Evolutionary conservation across 2,329 filamentous ascomycete genomes (phyloP).

Genomic region (Penicillium sp.): DNA sequence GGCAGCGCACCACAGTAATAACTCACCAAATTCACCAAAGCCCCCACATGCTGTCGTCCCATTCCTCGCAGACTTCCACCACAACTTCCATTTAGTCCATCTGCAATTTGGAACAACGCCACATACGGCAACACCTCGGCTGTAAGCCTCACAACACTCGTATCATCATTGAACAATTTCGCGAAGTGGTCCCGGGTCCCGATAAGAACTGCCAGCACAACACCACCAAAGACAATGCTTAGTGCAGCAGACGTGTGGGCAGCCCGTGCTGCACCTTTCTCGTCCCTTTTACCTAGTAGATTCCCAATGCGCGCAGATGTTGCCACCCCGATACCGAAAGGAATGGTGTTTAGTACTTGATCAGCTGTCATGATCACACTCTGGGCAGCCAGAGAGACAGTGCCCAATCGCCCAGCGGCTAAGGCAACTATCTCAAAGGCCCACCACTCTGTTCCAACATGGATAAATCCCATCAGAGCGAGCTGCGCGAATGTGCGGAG

Average conservation of each 20-base stretch:
- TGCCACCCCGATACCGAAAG: slow-evolving; percentile 83
- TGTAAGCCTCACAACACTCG: slow-evolving; percentile 70
- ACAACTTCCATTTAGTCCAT: slow-evolving; percentile 82
- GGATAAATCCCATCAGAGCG: slow-evolving; percentile 73
- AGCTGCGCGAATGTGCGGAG: slow-evolving; percentile 71
- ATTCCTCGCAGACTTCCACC: slow-evolving; percentile 79
- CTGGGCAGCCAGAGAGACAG: slow-evolving; percentile 76
- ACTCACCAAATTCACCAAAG: slow-evolving; percentile 75
- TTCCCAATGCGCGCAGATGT: slow-evolving; percentile 78
- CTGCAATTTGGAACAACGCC: slow-evolving; percentile 85
- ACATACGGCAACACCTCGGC: slow-evolving; percentile 82
- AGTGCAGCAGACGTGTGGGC: slow-evolving; percentile 75
- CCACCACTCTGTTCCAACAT: slow-evolving; percentile 93
- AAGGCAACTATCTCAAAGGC: slow-evolving; percentile 89
- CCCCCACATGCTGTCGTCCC: slow-evolving; percentile 84
- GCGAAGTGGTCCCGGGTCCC: slow-evolving; percentile 72
- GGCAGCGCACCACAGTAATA: slow-evolving; percentile 84
- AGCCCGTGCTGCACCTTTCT: slow-evolving; percentile 66
- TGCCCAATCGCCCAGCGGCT: slow-evolving; percentile 77
- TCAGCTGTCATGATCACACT: slow-evolving; percentile 89
- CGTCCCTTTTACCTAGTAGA: slow-evolving; percentile 68
- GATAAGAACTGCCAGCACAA: slow-evolving; percentile 71
- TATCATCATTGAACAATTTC: slow-evolving; percentile 78
- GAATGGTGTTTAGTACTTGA: slow-evolving; percentile 81
- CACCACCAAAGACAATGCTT: slow-evolving; percentile 66